Conservation (phyloP, 2,329 filamentous ascomycete species). For the Fusarium citri region DNA sequence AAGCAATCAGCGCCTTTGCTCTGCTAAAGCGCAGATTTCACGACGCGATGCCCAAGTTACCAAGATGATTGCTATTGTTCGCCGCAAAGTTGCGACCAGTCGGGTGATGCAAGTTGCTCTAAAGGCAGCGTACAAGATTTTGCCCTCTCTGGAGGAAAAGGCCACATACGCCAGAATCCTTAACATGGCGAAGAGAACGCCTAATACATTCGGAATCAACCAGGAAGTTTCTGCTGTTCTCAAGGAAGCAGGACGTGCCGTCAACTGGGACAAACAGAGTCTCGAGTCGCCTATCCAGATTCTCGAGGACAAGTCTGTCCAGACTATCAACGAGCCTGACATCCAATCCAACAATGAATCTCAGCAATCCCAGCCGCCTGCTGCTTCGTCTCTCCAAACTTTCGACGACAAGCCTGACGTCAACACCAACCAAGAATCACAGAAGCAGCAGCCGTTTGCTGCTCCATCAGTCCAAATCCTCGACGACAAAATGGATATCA, state of each 20-base stretch:
- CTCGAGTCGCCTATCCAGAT: neutral
- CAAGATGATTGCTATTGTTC: conserved; percentile 10
- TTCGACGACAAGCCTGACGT: neutral
- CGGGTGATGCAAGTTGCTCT: conserved; percentile 10
- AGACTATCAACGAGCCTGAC: neutral
- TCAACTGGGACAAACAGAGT: neutral
- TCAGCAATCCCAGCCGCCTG: no score
- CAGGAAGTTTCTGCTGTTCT: conserved; percentile 7
- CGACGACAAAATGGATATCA: neutral
- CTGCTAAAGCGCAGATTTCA: neutral
- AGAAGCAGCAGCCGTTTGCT: neutral
- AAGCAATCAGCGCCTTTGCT: neutral
- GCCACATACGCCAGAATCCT: neutral
- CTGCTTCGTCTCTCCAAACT: neutral
- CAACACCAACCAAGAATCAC: neutral
- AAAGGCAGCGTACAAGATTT: conserved; percentile 9
- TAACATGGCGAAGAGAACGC: neutral
- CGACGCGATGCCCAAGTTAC: neutral
- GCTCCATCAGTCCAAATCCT: neutral
- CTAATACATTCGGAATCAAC: neutral
- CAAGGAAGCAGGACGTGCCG: neutral
- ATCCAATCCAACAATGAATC: neutral
- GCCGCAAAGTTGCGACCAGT: neutral
- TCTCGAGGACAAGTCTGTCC: neutral
- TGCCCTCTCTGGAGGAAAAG: neutral